phyloP scores from a whole-genome alignment of 2,329 filamentous ascomycete species.

The Phoma herbarum region DNA sequence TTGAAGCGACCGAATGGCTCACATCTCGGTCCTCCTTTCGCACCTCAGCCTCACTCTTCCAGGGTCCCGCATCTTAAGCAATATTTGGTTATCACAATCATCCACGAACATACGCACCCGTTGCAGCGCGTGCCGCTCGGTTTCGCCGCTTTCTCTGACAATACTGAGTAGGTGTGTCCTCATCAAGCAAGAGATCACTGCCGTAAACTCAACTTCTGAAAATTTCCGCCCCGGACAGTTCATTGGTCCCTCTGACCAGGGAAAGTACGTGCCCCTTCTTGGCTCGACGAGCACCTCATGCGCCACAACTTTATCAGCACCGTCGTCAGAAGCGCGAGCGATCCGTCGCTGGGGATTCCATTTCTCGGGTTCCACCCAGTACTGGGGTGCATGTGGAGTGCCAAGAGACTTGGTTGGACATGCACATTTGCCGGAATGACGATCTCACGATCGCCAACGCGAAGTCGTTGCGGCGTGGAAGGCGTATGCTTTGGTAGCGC shows the following conservation, averaged over 20 bases:
- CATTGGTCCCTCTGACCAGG: slow-evolving; percentile 32
- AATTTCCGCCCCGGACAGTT: slow-evolving; percentile 47
- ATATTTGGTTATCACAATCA: background rate
- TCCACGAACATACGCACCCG: slow-evolving; percentile 60
- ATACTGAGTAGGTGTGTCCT: background rate
- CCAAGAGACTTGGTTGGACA: slow-evolving; percentile 53
- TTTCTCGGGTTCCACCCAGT: slow-evolving; percentile 36
- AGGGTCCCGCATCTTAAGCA: slow-evolving; percentile 62
- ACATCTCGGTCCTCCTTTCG: background rate
- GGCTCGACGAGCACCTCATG: slow-evolving; percentile 13
- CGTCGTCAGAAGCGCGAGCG: background rate
- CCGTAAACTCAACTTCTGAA: slow-evolving; percentile 49
- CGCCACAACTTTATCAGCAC: slow-evolving; percentile 2
- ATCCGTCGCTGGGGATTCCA: slow-evolving; percentile 49
- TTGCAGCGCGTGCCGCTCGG: slow-evolving; percentile 59
- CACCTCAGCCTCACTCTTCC: background rate
- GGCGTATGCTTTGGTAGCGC: background rate
- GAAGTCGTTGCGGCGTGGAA: background rate
- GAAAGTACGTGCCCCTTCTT: slow-evolving; percentile 20
- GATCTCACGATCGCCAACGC: background rate
- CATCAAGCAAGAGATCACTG: slow-evolving; percentile 30
- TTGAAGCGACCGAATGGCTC: background rate
- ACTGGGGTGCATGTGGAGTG: slow-evolving; percentile 47
- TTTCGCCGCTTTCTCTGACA: background rate
- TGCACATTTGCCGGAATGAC: background rate